Conservation (phyloP, 2,329 filamentous ascomycete species). For the Clarireedia hainanense region DNA sequence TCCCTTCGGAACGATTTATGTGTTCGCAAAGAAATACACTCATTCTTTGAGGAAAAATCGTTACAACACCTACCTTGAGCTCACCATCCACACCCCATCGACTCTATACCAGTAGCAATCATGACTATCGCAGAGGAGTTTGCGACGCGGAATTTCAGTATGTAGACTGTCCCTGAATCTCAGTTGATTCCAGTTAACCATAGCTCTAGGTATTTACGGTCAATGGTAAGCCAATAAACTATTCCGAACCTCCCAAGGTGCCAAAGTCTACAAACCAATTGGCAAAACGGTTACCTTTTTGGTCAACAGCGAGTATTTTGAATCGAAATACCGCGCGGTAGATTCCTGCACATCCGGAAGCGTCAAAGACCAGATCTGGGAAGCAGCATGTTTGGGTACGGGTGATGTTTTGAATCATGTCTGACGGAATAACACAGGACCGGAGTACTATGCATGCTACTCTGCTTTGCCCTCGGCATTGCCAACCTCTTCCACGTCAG, state of each 20-base stretch:
- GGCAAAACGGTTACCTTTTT: background rate
- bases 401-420: constrained; percentile 5
- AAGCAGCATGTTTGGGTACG: background rate
- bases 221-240: constrained; percentile 54
- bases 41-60: background rate
- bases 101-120: constrained; percentile 31
- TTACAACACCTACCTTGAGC: too few relatives aligned
- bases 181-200: constrained; percentile 17
- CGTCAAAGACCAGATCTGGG: background rate
- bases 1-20: constrained; percentile 6
- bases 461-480: constrained; percentile 62
- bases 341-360: too few relatives aligned
- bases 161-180: constrained; percentile 27
- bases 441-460: constrained; percentile 61
- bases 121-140: constrained; percentile 69
- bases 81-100: background rate
- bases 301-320: background rate
- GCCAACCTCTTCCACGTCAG: constrained; percentile 56
- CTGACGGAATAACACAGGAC: constrained; percentile 41
- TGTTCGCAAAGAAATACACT: constrained; percentile 5
- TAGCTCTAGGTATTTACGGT: constrained; percentile 57
- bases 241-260: constrained; percentile 2
- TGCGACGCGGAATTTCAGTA: constrained; percentile 67
- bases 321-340: background rate
- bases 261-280: background rate